Percentiles rank a stretch among this genome's conserved stretches.
Conservation (phyloP, 495 filamentous ascomycete genomes). For the Echria macrotheca region DNA sequence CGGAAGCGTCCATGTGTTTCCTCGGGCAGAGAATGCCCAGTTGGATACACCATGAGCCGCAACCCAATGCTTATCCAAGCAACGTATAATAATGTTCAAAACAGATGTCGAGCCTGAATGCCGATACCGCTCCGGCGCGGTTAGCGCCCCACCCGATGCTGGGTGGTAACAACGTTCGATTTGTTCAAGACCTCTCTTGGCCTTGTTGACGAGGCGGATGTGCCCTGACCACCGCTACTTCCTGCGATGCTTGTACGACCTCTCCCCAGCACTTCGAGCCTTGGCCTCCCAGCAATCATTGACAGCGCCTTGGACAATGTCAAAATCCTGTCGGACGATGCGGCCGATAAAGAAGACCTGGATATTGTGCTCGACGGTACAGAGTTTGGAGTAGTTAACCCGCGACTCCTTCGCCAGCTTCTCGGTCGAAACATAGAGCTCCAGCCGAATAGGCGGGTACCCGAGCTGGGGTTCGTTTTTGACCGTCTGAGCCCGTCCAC, state of each 20-base stretch:
- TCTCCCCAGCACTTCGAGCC: slow-evolving; percentile 18
- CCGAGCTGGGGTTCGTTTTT: slow-evolving; percentile 38
- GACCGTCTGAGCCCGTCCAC: slow-evolving; percentile 24
- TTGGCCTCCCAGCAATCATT: slow-evolving; percentile 43
- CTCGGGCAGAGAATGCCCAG: no score
- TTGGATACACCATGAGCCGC: no score
- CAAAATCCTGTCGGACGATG: slow-evolving; percentile 28
- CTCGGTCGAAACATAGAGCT: slow-evolving; percentile 30
- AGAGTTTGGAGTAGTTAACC: slow-evolving; percentile 41
- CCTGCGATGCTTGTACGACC: no score
- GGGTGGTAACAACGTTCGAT: no score
- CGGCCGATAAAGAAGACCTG: slow-evolving; percentile 42
- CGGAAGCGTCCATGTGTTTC: no score
- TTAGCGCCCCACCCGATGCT: no score
- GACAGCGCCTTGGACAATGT: slow-evolving; percentile 35
- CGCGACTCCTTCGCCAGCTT: slow-evolving; percentile 41
- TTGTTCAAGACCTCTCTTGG: no score
- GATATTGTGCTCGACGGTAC: slow-evolving; percentile 45
- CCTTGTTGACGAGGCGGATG: background rate
- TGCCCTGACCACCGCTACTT: no score
- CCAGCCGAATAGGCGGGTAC: slow-evolving; percentile 32
- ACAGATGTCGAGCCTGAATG: no score
- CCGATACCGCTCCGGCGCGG: no score
- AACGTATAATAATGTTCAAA: no score
- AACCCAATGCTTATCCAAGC: no score